Evolutionary conservation across 2,329 filamentous ascomycete genomes (phyloP).

Genomic region (Pyrenophora teres): DNA sequence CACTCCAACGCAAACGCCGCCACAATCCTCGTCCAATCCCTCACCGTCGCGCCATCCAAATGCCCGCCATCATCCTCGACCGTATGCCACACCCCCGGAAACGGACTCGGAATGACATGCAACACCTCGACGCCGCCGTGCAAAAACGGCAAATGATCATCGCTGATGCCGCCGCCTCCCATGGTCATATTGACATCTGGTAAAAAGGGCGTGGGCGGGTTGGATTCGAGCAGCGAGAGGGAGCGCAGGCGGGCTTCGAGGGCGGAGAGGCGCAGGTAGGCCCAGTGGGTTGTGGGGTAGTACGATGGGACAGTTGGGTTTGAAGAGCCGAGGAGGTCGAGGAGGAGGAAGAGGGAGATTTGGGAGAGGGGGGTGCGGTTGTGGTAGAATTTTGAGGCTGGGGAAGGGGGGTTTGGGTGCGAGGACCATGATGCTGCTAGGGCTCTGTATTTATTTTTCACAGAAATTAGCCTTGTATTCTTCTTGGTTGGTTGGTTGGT

Average conservation of each 20-base stretch:
- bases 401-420: constrained; percentile 69
- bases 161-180: constrained; percentile 61
- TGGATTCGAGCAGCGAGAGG: constrained; percentile 65
- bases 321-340: constrained; percentile 80
- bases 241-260: constrained; percentile 75
- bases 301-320: constrained; percentile 79
- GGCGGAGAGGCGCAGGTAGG: constrained; percentile 75
- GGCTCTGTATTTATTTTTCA: constrained; percentile 48
- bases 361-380: constrained; percentile 75
- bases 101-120: constrained; percentile 84
- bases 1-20: constrained; percentile 88
- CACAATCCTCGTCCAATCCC: constrained; percentile 86
- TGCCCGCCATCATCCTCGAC: constrained; percentile 83
- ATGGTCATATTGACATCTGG: constrained; percentile 47
- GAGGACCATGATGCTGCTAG: constrained; percentile 82
- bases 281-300: constrained; percentile 91
- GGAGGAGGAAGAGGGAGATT: constrained; percentile 87
- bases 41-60: constrained; percentile 76
- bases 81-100: constrained; percentile 85
- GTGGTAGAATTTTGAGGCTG: constrained; percentile 54
- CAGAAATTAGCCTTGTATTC: no score
- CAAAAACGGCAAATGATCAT: constrained; percentile 94
- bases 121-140: constrained; percentile 81
- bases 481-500: no score
- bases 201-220: constrained; percentile 59